These are phyloP conservation scores for Stygiomarasmius scandens DNA, from an alignment of 1,284 basidiomycete genomes.

Conservation along the genomic window DNA sequence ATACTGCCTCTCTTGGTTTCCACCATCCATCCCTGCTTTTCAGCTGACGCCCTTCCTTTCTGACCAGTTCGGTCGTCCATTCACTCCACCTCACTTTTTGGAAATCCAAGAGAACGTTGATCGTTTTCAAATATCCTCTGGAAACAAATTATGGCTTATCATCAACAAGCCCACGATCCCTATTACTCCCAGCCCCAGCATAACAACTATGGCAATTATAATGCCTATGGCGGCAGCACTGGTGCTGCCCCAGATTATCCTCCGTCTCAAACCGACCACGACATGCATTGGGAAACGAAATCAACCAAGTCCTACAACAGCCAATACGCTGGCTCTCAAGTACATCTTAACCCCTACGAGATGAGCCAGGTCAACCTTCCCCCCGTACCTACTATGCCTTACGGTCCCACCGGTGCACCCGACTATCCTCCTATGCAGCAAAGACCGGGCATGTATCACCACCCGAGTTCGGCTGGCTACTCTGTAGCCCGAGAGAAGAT, in stretches of 20 bases:
- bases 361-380: constrained; percentile 56
- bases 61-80: constrained; percentile 11
- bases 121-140: constrained; percentile 8
- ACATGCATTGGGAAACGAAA: constrained; percentile 60
- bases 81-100: constrained; percentile 5
- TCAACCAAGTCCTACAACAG: constrained; percentile 56
- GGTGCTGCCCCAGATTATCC: constrained; percentile 41
- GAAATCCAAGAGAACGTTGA: constrained; percentile 8
- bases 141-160: constrained; percentile 54
- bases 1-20: background rate
- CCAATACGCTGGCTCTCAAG: constrained; percentile 67
- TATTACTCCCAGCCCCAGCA: constrained; percentile 39
- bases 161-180: constrained; percentile 52
- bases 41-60: constrained; percentile 9
- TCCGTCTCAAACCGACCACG: constrained; percentile 22
- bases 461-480: constrained; percentile 61
- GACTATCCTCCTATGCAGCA: constrained; percentile 63
- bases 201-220: constrained; percentile 32
- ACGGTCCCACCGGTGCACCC: constrained; percentile 30
- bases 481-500: constrained; percentile 72
- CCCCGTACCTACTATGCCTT: constrained; percentile 56
- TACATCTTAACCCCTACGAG: constrained; percentile 67
- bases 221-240: constrained; percentile 25
- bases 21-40: constrained; percentile 4
- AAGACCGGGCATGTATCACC: constrained; percentile 49